A percentile compares a stretch with the other conserved stretches of the same genome.
Evolutionary conservation across 1,139 yeast genomes (phyloP).

Genomic region (Sugiyamaella sp.): DNA sequence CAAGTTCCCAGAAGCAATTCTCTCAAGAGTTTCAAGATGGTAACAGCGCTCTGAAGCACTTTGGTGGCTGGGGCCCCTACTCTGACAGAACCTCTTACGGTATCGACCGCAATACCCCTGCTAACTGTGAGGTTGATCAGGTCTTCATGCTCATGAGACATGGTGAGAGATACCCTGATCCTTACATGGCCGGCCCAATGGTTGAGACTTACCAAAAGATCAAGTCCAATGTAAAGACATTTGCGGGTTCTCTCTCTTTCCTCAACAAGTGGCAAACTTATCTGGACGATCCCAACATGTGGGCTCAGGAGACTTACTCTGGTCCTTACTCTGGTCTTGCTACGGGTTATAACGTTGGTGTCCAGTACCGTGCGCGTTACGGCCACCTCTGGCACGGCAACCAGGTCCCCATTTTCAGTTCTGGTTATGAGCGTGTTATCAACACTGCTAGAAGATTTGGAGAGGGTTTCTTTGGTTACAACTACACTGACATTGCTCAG

Average conservation of each 20-base stretch:
- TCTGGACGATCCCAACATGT: slow-evolving; percentile 36
- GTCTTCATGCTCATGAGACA: slow-evolving; percentile 69
- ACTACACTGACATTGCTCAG: slow-evolving; percentile 43
- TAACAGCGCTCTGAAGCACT: slow-evolving; percentile 40
- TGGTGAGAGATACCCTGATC: slow-evolving; percentile 56
- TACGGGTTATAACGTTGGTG: slow-evolving; percentile 39
- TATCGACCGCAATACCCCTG: slow-evolving; percentile 50
- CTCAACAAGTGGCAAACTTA: slow-evolving; percentile 45
- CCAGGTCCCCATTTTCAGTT: slow-evolving; percentile 45
- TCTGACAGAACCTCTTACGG: slow-evolving; percentile 49
- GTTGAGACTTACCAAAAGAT: slow-evolving; percentile 27
- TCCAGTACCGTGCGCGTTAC: slow-evolving; percentile 42
- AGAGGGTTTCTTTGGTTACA: slow-evolving; percentile 47
- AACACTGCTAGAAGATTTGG: slow-evolving; percentile 48
- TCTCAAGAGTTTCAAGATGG: slow-evolving; percentile 41
- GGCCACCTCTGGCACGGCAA: slow-evolving; percentile 45
- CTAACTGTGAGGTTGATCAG: slow-evolving; percentile 59
- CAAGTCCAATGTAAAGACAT: slow-evolving; percentile 27
- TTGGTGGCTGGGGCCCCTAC: slow-evolving; percentile 53
- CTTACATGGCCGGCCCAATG: slow-evolving; percentile 28
- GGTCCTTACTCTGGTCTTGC: slow-evolving; percentile 46
- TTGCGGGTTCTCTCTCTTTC: slow-evolving; percentile 45
- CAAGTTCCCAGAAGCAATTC: slow-evolving; percentile 25
- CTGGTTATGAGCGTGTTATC: slow-evolving; percentile 46
- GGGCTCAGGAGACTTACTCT: slow-evolving; percentile 37